A percentile compares a stretch with the other conserved stretches of the same genome.
phyloP scores from a whole-genome alignment of 2,329 filamentous ascomycete species.

The Aureobasidium musti region DNA sequence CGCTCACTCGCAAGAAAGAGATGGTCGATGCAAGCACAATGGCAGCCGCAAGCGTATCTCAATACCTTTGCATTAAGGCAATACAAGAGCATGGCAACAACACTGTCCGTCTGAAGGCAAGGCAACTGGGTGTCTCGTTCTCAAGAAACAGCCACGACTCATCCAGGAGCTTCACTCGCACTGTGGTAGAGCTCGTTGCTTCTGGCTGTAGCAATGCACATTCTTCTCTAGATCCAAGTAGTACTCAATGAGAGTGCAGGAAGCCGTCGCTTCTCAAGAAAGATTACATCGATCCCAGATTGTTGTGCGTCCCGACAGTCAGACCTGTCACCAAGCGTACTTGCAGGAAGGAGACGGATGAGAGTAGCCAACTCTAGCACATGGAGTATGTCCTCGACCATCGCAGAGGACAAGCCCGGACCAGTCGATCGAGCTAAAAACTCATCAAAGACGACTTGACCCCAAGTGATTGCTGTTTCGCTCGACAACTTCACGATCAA shows the following conservation, averaged over 20 bases:
- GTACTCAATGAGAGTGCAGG: not conserved
- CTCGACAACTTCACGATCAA: not conserved
- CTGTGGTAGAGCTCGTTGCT: not conserved
- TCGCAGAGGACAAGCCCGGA: not conserved
- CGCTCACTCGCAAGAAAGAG: not conserved
- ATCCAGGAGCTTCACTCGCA: not conserved
- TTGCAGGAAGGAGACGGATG: not conserved
- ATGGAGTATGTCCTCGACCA: not conserved
- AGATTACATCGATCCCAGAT: not conserved
- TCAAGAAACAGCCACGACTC: not conserved
- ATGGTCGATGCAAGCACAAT: not conserved
- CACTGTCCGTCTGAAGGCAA: not conserved
- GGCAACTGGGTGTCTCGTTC: not conserved
- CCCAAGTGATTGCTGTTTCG: not conserved
- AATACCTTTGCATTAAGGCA: not conserved
- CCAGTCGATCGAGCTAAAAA: not conserved
- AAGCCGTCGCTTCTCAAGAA: not conserved
- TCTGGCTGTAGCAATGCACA: not conserved
- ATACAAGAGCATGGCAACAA: slow-evolving; percentile 1
- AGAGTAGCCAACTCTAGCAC: not conserved
- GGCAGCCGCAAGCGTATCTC: not conserved
- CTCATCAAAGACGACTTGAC: slow-evolving; percentile 14
- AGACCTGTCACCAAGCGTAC: not conserved
- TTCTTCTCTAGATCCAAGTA: not conserved
- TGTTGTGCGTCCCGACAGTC: not conserved